These are phyloP conservation scores for Leishmania tropica DNA, from an alignment of 208 protist genomes.

Conservation along the genomic window DNA sequence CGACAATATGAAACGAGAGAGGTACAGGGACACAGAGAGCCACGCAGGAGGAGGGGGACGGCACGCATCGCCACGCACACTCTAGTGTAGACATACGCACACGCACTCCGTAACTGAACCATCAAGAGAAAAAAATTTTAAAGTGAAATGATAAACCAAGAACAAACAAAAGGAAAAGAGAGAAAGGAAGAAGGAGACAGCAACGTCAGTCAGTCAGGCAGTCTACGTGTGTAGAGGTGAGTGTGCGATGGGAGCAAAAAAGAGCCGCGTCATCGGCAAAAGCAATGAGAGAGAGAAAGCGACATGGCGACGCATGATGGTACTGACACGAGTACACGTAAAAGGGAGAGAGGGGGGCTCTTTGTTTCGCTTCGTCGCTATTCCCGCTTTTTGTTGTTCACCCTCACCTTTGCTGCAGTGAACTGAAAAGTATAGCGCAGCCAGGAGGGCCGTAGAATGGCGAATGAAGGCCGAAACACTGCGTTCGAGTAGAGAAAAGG, in stretches of 20 bases:
- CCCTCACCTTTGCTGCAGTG: neutral
- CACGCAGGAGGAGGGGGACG: neutral
- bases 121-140: neutral
- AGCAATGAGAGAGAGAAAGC: neutral
- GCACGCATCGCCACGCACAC: neutral
- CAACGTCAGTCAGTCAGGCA: neutral
- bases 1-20: neutral
- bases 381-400: neutral
- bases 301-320: neutral
- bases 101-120: neutral
- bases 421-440: neutral
- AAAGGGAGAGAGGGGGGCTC: neutral
- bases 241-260: neutral
- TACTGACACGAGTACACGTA: neutral
- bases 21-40: neutral
- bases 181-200: neutral
- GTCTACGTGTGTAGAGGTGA: neutral
- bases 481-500: neutral
- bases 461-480: neutral
- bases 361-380: neutral
- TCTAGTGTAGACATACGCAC: neutral
- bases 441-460: neutral
- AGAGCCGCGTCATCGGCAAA: neutral
- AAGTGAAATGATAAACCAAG: neutral
- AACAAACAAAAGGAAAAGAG: neutral